Base-by-base conservation (phyloP, 1,139 yeast genomes). In the Geotrichum histeridarum region DNA sequence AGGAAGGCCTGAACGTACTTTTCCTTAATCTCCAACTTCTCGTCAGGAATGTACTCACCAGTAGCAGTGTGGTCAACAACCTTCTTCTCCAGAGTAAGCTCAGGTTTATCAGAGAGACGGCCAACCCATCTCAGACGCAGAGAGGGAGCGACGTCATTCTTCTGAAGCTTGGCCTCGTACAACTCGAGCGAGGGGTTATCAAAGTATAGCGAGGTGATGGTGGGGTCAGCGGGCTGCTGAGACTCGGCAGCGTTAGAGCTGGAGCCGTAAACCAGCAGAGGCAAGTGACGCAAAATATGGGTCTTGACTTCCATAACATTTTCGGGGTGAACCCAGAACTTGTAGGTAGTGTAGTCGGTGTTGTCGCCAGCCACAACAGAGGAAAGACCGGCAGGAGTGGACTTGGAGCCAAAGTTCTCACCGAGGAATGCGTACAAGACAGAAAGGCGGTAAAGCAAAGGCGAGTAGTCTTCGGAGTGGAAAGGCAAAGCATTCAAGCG, bases 281-380 rank as follows among this genome's bases (percentile, higher is more conserved):
- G 99, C 63, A 93, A 79, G 65, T 90, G 96, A 69, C 98, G 85
- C 67, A 93, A 79, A 61, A 93, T 88, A 60, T 90, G 83, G 27
- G 98, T 89, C 73, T 93, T 93, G 56, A 90, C 96, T 72, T 93
- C 98, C 96, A 91, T 91, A 68, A 91, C 76, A 69, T 93, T 90
- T 65, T 93, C 99, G 14, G 93, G 93, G 68, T 93, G 98, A 50
- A 93, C 79, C 99, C 99, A 93, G 71, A 91, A 91, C 72, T 89
- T 89, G 72, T 85, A 84, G 30, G 89, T 83, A 64, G 86, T 88
- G 70, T 76, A 86, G 50, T 83, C 84, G 41, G 79, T 77, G 55
- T 77, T 77, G 55, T 76, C 75, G 54, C 73, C 69, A 56, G 77
- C 80, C 31, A 54, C 50, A 52, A 65, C 64, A 9, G 67, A 63